Evolutionary conservation across 139 green algal species (phyloP).

Genomic region (Micromonas commoda): DNA sequence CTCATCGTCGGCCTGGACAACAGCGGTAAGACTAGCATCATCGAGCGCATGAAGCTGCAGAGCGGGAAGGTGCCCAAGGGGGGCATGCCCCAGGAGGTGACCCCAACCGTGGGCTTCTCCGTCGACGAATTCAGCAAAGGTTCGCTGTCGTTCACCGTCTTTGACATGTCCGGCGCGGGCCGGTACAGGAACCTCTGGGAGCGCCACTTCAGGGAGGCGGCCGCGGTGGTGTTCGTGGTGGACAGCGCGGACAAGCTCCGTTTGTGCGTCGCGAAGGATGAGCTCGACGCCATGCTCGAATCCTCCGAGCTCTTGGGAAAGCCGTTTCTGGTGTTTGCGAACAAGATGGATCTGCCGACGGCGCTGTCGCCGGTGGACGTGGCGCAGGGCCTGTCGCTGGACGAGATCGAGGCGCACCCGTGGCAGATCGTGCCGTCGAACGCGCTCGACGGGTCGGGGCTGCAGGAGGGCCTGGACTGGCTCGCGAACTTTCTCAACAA

Average conservation of each 20-base stretch:
- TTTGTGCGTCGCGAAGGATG: slow-evolving; percentile 52
- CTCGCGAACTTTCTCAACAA: slow-evolving; percentile 34
- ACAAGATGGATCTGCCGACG: slow-evolving; percentile 70
- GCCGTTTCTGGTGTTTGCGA: slow-evolving; percentile 67
- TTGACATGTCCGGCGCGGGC: slow-evolving; percentile 76
- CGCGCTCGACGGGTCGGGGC: slow-evolving; percentile 61
- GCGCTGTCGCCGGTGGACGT: slow-evolving; percentile 55
- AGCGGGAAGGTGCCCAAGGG: neutral
- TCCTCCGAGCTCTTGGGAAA: slow-evolving; percentile 16
- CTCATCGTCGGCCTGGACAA: slow-evolving; percentile 75
- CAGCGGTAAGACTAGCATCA: slow-evolving; percentile 71
- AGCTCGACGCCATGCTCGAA: slow-evolving; percentile 33
- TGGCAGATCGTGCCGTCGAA: slow-evolving; percentile 74
- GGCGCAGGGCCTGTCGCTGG: slow-evolving; percentile 48
- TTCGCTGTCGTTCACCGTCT: slow-evolving; percentile 59
- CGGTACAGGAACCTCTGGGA: slow-evolving; percentile 72
- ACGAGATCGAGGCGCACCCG: slow-evolving; percentile 60
- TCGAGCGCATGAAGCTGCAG: slow-evolving; percentile 53
- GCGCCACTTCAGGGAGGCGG: slow-evolving; percentile 65
- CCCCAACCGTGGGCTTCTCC: slow-evolving; percentile 64
- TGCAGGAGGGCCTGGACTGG: slow-evolving; percentile 68
- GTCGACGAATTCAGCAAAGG: slow-evolving; percentile 60
- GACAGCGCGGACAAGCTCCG: slow-evolving; percentile 67
- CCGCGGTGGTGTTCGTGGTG: slow-evolving; percentile 70
- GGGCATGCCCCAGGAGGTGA: slow-evolving; percentile 41